Base-by-base conservation (phyloP, 345 rosid genomes). In the Triadica sebifera region DNA sequence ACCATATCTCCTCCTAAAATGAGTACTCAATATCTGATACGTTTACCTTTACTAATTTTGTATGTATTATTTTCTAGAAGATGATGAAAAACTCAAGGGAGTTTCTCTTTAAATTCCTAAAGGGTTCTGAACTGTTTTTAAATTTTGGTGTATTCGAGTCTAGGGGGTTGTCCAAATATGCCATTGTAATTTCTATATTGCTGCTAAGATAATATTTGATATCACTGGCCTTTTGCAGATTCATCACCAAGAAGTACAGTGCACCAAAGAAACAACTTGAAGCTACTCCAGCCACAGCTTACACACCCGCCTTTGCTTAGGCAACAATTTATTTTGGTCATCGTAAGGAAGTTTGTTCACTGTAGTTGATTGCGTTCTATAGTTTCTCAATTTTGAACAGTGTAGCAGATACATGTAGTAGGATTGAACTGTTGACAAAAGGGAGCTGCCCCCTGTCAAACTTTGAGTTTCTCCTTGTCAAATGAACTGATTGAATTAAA, bases 181-280 rank as follows among this genome's bases (percentile, higher is more conserved):
- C 34, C 34, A 29, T 2, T 29, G 34, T 29, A 29, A 29, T 29
- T 29, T 29, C 34, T 29, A 29, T 29, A 29, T 29, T 29, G 34
- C 34, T 29, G 34, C n/a, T 46, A n/a, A 67, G 38, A 8, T 67
- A 43, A 62, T 43, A 24, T 69, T 19, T 39, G 5, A 57, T 20
- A 43, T 38, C 13, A 41, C 16, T 65, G 9, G 5, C 41, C 24
- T 37, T 64, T 77, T 75, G 78, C 82, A 93, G 98, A 87, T 93
- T 93, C 78, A 85, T 91, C 79, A 90, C 98, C 79, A 90, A 87
- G 89, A 92, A 90, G 71, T 90, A 85, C 85, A 87, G 95, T 79
- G 78, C 82, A 66, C 84, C 83, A 19, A 93, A 81, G 87, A 81
- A 83, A 67, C 83, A 81, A 75, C 77, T 86, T 5, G 97, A 89